Evolutionary conservation across 192 early-diverging fungal genomes (phyloP).

Genomic region (Ambispora gerdemannii): DNA sequence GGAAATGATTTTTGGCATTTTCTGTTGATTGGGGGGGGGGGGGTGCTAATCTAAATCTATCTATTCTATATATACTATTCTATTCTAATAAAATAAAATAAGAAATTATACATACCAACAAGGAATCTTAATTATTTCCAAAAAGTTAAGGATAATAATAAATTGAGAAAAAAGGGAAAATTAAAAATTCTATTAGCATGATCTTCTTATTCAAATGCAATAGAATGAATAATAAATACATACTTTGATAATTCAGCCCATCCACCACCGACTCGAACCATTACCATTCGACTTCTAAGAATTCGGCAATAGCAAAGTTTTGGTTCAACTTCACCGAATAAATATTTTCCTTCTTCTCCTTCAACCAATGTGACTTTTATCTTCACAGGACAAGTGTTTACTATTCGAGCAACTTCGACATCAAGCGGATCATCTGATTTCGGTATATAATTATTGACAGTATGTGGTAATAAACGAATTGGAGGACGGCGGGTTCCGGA

Average conservation of each 20-base stretch:
- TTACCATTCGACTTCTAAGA: constrained; percentile 58
- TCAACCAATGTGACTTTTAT: constrained; percentile 51
- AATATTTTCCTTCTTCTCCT: constrained; percentile 59
- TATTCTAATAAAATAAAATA: neutral
- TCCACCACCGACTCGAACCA: constrained; percentile 67
- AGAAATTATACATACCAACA: constrained; percentile 25
- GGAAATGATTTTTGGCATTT: neutral
- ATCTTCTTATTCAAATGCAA: no score
- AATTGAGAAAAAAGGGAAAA: constrained; percentile 16
- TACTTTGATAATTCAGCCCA: constrained; percentile 61
- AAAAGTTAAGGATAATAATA: neutral
- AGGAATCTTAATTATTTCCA: constrained; percentile 28
- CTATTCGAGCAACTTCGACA: constrained; percentile 56
- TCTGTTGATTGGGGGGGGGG: neutral
- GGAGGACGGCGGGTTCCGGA: constrained; percentile 19
- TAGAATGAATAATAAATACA: constrained; percentile 19
- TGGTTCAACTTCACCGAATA: constrained; percentile 63
- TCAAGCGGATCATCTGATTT: constrained; percentile 57
- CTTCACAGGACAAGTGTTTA: constrained; percentile 56
- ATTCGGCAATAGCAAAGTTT: constrained; percentile 64
- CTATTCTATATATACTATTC: no score
- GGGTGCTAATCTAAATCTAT: neutral
- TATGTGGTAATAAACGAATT: constrained; percentile 22
- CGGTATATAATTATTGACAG: constrained; percentile 40
- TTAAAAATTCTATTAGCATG: constrained; percentile 5